These are phyloP conservation scores for Raddia guianensis DNA, from an alignment of 176 grass and related monocot species.

Conservation along the genomic window DNA sequence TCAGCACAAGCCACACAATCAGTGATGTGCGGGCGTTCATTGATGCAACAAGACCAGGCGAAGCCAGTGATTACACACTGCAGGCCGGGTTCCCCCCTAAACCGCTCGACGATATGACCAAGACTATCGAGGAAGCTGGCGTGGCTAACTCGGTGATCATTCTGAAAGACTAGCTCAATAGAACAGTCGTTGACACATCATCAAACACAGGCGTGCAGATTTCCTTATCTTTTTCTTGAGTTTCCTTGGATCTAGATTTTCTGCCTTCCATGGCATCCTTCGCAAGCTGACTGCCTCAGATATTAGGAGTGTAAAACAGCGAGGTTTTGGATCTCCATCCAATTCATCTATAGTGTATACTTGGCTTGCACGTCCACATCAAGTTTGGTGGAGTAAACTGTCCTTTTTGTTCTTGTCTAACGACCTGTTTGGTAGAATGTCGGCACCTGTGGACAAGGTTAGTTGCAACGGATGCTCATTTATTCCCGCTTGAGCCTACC, in stretches of 20 bases:
- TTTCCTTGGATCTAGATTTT: slow-evolving; percentile 14
- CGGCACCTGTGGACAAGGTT: slow-evolving; percentile 6
- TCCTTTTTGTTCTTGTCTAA: slow-evolving; percentile 38
- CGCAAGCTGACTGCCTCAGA: not conserved
- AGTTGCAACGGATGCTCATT: slow-evolving; percentile 29
- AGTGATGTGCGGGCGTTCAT: slow-evolving; percentile 74
- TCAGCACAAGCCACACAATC: slow-evolving; percentile 78
- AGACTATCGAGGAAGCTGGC: slow-evolving; percentile 84
- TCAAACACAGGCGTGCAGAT: not conserved
- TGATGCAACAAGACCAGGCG: slow-evolving; percentile 61
- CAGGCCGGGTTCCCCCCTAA: slow-evolving; percentile 86
- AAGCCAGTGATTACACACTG: slow-evolving; percentile 58
- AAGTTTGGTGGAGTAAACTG: slow-evolving; percentile 33
- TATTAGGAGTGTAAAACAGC: slow-evolving; percentile 37
- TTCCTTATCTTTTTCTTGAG: slow-evolving; percentile 18
- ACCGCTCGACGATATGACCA: slow-evolving; percentile 59
- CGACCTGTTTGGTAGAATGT: slow-evolving; percentile 32
- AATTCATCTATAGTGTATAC: slow-evolving; percentile 48
- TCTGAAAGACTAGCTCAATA: slow-evolving; percentile 58
- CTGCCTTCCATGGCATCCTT: slow-evolving; percentile 8
- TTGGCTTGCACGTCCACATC: slow-evolving; percentile 40
- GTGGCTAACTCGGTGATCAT: slow-evolving; percentile 91
- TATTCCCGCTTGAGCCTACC: not conserved
- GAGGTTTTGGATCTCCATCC: slow-evolving; percentile 1
- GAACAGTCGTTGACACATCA: not conserved